These are phyloP conservation scores for Hypoxylon sp. DNA, from an alignment of 2,329 filamentous ascomycete species.

Conservation along the genomic window DNA sequence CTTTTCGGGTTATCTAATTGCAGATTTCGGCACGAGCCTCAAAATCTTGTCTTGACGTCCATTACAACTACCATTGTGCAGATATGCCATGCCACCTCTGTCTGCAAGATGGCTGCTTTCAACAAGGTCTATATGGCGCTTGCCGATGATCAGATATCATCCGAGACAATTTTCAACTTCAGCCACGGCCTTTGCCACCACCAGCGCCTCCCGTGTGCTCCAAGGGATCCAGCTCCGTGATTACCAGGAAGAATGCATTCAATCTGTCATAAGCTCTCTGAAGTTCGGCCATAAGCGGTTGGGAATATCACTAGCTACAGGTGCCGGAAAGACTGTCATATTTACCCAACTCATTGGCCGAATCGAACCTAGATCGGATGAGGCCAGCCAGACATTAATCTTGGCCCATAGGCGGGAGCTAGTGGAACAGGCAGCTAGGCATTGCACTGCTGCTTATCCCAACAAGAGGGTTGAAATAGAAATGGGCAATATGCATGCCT, in stretches of 20 bases:
- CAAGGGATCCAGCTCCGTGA: slow-evolving; percentile 74
- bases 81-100: slow-evolving; percentile 51
- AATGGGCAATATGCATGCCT: slow-evolving; percentile 84
- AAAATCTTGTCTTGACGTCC: slow-evolving; percentile 31
- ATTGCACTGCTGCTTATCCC: slow-evolving; percentile 87
- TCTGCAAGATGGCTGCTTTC: slow-evolving; percentile 44
- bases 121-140: slow-evolving; percentile 28
- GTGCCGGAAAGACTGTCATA: slow-evolving; percentile 93
- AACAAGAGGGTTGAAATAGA: slow-evolving; percentile 88
- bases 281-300: slow-evolving; percentile 81
- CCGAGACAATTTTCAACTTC: slow-evolving; percentile 27
- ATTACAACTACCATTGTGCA: slow-evolving; percentile 3
- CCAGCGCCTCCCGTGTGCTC: slow-evolving; percentile 21
- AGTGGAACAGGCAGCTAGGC: slow-evolving; percentile 91
- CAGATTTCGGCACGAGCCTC: slow-evolving; percentile 28
- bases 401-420: slow-evolving; percentile 93
- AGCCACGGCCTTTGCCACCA: slow-evolving; percentile 21
- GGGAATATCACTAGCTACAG: slow-evolving; percentile 88
- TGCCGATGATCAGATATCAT: slow-evolving; percentile 15
- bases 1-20: not conserved
- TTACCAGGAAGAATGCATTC: slow-evolving; percentile 94
- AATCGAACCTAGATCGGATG: slow-evolving; percentile 68
- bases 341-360: slow-evolving; percentile 95
- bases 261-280: slow-evolving; percentile 80
- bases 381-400: slow-evolving; percentile 85